Conservation (phyloP, 441 rosid species). For the Metrosideros polymorpha region DNA sequence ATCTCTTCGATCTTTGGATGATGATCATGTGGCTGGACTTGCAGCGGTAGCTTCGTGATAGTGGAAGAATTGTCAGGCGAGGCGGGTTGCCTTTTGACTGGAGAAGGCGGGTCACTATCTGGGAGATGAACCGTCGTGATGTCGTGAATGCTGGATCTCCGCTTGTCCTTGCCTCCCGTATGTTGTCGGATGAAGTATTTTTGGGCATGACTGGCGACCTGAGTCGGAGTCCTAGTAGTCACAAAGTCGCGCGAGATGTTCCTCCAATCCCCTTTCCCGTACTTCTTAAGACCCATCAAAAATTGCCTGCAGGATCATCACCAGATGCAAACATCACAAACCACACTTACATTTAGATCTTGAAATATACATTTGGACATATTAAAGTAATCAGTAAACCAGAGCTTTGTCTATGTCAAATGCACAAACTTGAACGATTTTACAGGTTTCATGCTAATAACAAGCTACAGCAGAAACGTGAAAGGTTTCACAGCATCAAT, state of each 20-base stretch:
- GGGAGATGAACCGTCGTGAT: constrained; percentile 73
- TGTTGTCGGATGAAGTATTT: constrained; percentile 87
- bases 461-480: neutral
- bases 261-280: constrained; percentile 99
- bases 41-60: constrained; percentile 23
- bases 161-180: constrained; percentile 85
- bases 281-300: constrained; percentile 77
- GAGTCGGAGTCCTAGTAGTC: constrained; percentile 80
- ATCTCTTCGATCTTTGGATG: constrained; percentile 11
- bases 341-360: neutral
- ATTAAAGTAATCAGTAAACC: neutral
- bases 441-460: neutral
- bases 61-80: constrained; percentile 28
- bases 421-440: neutral
- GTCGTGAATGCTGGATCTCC: constrained; percentile 92
- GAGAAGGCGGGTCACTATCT: constrained; percentile 32
- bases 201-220: constrained; percentile 96
- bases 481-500: neutral
- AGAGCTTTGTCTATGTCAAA: neutral
- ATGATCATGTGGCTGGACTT: constrained; percentile 4
- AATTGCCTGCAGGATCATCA: constrained; percentile 51
- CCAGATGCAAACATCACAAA: neutral
- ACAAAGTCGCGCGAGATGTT: constrained; percentile 83
- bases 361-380: neutral
- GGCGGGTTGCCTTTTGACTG: constrained; percentile 19